Percentiles rank a stretch among this genome's conserved stretches.
phyloP scores from a whole-genome alignment of 176 grass and related monocot species.

The Dactylis glomerata region DNA sequence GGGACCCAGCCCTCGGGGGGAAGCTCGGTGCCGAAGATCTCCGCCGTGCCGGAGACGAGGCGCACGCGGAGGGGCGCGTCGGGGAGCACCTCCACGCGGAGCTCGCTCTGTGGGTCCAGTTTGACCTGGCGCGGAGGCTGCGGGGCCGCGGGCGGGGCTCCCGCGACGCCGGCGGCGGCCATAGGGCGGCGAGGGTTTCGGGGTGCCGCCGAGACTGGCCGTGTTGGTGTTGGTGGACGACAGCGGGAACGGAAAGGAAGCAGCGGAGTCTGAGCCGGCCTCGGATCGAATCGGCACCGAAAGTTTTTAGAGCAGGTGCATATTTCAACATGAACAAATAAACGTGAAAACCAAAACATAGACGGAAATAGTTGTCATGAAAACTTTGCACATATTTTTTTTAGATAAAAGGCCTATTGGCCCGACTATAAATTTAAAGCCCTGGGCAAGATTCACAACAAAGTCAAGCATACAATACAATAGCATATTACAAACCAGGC shows the following conservation, averaged over 20 bases:
- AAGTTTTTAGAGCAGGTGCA: no score
- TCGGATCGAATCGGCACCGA: neutral
- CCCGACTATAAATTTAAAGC: no score
- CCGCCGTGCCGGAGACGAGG: constrained; percentile 74
- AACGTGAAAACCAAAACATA: no score
- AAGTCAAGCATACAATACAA: no score
- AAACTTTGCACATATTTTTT: no score
- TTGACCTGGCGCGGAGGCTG: constrained; percentile 60
- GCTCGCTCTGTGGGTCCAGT: constrained; percentile 67
- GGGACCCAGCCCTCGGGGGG: constrained; percentile 83
- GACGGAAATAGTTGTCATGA: no score
- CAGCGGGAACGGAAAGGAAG: neutral
- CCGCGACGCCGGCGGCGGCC: constrained; percentile 22
- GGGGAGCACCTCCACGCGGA: constrained; percentile 77
- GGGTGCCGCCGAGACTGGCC: neutral
- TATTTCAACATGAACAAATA: no score
- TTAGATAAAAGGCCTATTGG: no score
- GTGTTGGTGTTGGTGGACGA: neutral
- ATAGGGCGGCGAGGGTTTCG: constrained; percentile 35
- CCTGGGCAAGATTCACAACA: no score
- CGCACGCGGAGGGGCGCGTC: constrained; percentile 71
- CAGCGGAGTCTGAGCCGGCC: neutral
- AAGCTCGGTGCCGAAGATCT: constrained; percentile 90
- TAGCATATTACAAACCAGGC: no score
- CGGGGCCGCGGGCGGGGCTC: neutral